phyloP scores from a whole-genome alignment of 78 protist species.

The Bodo saltans region DNA sequence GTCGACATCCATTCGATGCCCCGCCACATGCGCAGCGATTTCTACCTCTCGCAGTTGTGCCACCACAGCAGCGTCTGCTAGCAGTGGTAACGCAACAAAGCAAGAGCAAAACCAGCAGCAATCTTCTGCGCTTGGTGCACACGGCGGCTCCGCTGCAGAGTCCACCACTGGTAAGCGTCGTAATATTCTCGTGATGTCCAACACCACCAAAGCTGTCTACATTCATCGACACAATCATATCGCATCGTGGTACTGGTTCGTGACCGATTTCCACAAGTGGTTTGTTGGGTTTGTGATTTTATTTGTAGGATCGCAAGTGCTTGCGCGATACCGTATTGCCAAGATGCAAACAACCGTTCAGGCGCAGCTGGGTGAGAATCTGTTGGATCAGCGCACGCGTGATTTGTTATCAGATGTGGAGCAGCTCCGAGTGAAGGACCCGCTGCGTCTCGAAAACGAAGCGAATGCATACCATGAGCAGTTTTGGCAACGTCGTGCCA shows the following conservation, averaged over 20 bases:
- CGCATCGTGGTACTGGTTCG: not conserved
- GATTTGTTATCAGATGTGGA: not conserved
- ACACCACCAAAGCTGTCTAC: not conserved
- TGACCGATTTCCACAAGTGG: not conserved
- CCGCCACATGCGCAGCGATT: too few species aligned
- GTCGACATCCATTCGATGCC: too few species aligned
- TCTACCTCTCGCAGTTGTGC: too few species aligned
- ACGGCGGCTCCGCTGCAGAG: too few species aligned
- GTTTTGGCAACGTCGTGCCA: not conserved
- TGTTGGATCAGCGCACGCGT: not conserved
- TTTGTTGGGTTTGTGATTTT: not conserved
- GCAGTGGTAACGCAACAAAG: too few species aligned
- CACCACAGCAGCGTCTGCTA: too few species aligned
- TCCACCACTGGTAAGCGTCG: too few species aligned
- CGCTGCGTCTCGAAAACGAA: not conserved
- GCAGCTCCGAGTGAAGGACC: not conserved
- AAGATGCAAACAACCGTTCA: not conserved
- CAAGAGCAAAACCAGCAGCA: too few species aligned
- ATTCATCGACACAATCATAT: not conserved
- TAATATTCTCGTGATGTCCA: not conserved
- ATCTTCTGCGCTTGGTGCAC: too few species aligned
- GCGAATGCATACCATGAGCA: not conserved
- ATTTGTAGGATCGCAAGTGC: not conserved
- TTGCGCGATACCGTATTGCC: not conserved
- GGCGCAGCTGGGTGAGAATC: not conserved